Base-by-base conservation (phyloP, 352 stramenopile genomes). In the Phytophthora citricola region DNA sequence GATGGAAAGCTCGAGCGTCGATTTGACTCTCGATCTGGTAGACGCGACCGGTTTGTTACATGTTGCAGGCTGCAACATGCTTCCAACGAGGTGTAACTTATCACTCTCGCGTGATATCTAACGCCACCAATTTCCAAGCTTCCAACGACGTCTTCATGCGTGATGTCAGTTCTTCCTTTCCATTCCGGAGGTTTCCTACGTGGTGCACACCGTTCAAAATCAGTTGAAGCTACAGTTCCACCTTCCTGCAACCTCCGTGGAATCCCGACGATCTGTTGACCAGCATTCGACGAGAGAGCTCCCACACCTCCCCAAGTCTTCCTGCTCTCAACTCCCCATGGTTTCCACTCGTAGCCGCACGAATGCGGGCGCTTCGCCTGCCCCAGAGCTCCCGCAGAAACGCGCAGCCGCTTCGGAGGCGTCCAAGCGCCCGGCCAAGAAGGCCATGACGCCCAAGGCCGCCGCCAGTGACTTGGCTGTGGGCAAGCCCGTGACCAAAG, bases 261-360 rank as follows among this genome's bases (percentile, higher is more conserved):
- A 72, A 63, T 36, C 31, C 27, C 29, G 29, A 22, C 27, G 45
- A 58, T 58, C 61, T 39, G 27, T 11, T 69, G 61, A 64, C 22
- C 14, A 57, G 56, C 57, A 65, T 65, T 65, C 50, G 36, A 73
- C 52, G 41, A 67, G 32, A 53, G 60, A 9, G n/a, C 10, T 32
- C 45, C 27, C 45, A 47, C 43, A 45, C 34, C 22, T 36, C 29
- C 6, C 10, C 31, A 36, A 34, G 31, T 36, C 31, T 36, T 36
- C 31, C 31, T 36, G 31, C 29, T 10, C 29, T 34, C 29, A 34
- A 10, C 9, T 36, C 17, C 31, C 60, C 36, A 89, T 89, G 80
- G 80, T 89, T 34, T 82, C 80, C 36, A 89, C 80, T 15, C 80
- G 80, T 53, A 87, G 80, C 40, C 78, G 75, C 63, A 89, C 73